These are phyloP conservation scores for Entoloma clypeatum DNA, from an alignment of 1,284 basidiomycete species.

Conservation along the genomic window DNA sequence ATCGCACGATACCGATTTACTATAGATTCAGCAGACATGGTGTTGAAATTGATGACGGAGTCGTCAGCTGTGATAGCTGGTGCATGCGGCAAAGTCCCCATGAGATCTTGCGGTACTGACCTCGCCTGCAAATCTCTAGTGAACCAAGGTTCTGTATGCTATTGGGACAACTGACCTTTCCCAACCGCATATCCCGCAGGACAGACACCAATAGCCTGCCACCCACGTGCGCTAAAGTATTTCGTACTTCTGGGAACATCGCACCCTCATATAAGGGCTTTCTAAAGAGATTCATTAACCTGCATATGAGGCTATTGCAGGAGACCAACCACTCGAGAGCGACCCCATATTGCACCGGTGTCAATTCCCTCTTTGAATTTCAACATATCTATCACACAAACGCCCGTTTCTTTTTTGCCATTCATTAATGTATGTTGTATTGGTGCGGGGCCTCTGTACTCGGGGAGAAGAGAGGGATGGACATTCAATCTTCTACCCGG, in stretches of 20 bases:
- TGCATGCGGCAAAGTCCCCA: constrained; percentile 46
- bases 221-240: constrained; percentile 61
- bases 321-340: constrained; percentile 37
- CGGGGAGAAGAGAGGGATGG: constrained; percentile 87
- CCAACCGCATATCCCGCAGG: constrained; percentile 57
- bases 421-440: constrained; percentile 83
- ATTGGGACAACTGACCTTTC: constrained; percentile 40
- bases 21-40: constrained; percentile 55
- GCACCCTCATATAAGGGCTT: constrained; percentile 47
- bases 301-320: neutral
- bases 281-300: neutral
- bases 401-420: constrained; percentile 60
- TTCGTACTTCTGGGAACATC: constrained; percentile 57
- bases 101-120: constrained; percentile 35
- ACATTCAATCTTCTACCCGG: constrained; percentile 76
- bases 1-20: constrained; percentile 64
- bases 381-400: constrained; percentile 66
- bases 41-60: constrained; percentile 54
- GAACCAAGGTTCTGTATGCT: neutral
- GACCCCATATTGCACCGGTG: constrained; percentile 56
- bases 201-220: constrained; percentile 70
- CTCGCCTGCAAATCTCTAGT: constrained; percentile 20
- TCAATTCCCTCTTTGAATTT: constrained; percentile 57
- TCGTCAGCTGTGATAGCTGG: constrained; percentile 57
- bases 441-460: constrained; percentile 89